phyloP scores from a whole-genome alignment of 805 yeast genomes.

The Aciculoconidium aculeatum region DNA sequence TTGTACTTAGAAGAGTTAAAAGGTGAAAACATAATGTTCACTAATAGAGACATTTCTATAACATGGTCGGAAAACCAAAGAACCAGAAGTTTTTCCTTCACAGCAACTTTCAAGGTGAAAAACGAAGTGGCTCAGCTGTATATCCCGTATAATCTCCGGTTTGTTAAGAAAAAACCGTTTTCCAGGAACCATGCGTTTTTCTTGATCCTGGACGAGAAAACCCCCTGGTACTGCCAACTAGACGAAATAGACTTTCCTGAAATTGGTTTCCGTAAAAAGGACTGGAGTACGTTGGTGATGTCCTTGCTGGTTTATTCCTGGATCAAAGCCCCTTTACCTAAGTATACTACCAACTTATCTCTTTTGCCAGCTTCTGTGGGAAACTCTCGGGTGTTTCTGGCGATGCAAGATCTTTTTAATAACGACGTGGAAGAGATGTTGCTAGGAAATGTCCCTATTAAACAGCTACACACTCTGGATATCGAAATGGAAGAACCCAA shows the following conservation, averaged over 20 bases:
- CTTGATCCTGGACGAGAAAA: conserved; percentile 43
- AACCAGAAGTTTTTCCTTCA: conserved; percentile 34
- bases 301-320: conserved; percentile 51
- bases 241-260: conserved; percentile 37
- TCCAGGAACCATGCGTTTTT: conserved; percentile 53
- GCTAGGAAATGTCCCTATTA: conserved; percentile 49
- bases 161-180: conserved; percentile 55
- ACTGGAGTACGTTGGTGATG: conserved; percentile 28
- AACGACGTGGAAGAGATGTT: conserved; percentile 47
- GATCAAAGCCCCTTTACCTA: conserved; percentile 50
- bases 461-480: conserved; percentile 50
- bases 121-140: conserved; percentile 46
- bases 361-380: conserved; percentile 61
- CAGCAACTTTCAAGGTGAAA: conserved; percentile 35
- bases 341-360: conserved; percentile 27
- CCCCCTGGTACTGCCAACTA: conserved; percentile 56
- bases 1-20: conserved; percentile 55
- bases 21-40: conserved; percentile 32
- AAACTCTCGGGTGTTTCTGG: conserved; percentile 55
- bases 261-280: conserved; percentile 8
- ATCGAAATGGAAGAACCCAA: conserved; percentile 44
- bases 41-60: conserved; percentile 39
- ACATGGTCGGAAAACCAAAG: conserved; percentile 47
- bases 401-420: conserved; percentile 57
- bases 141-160: conserved; percentile 44